Percentiles rank a stretch among this genome's conserved stretches.
These are phyloP conservation scores for Astrothelium macrocarpum DNA, from an alignment of 495 filamentous ascomycete genomes.

Conservation along the genomic window DNA sequence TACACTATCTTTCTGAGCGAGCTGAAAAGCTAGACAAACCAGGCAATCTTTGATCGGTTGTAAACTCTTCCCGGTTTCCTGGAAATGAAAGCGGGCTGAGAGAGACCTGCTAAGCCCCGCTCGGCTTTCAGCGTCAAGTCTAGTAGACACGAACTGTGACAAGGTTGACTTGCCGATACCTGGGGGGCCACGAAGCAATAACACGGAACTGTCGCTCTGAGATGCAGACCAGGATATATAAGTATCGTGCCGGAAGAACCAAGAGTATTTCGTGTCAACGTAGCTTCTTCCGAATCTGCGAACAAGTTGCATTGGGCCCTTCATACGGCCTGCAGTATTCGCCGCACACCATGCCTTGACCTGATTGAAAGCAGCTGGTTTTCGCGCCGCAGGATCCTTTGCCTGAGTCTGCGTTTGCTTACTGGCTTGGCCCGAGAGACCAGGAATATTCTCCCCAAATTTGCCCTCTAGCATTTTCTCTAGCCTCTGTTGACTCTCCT, in stretches of 20 bases:
- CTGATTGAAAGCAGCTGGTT: constrained; percentile 2
- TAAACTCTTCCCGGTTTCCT: neutral
- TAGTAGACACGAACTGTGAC: neutral
- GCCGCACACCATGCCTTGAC: neutral
- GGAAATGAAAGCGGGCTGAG: neutral
- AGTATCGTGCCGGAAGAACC: neutral
- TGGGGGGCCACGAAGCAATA: neutral
- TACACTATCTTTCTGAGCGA: neutral
- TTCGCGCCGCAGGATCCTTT: neutral
- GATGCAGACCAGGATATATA: neutral
- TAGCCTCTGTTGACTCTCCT: neutral
- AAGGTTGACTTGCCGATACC: neutral
- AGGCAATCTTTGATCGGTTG: neutral
- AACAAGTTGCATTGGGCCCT: neutral
- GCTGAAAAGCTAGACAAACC: neutral
- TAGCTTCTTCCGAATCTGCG: constrained; percentile 2
- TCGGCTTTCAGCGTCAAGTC: neutral
- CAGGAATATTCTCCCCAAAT: neutral
- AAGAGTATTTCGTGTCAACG: neutral
- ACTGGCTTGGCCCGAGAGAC: neutral
- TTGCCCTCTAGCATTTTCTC: neutral
- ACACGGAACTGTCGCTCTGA: neutral
- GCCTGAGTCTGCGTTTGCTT: neutral
- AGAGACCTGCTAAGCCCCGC: neutral
- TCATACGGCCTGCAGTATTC: neutral